A percentile compares a stretch with the other conserved stretches of the same genome.
Evolutionary conservation across 352 stramenopile species (phyloP).

Genomic region (Pythium phragmitis): DNA sequence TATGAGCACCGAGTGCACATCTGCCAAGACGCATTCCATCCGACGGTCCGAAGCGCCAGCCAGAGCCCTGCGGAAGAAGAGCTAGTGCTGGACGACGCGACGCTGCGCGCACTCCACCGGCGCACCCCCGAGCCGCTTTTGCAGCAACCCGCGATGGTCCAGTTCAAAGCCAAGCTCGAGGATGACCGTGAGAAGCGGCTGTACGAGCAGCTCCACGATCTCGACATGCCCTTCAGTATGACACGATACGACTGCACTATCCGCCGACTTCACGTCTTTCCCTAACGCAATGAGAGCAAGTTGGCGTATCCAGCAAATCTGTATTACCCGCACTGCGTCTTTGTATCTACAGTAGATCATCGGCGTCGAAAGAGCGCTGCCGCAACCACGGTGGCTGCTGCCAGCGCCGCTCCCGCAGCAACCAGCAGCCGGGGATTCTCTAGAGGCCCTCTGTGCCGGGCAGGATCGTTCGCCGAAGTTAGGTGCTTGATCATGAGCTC

Average conservation of each 20-base stretch:
- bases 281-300: slow-evolving; percentile 3
- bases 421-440: slow-evolving; percentile 11
- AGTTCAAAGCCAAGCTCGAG: slow-evolving; percentile 26
- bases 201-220: slow-evolving; percentile 21
- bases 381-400: slow-evolving; percentile 1
- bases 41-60: slow-evolving; percentile 2
- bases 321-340: not conserved
- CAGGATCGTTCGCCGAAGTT: not conserved
- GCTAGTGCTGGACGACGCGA: slow-evolving; percentile 17
- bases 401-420: slow-evolving; percentile 8
- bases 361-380: slow-evolving; percentile 20
- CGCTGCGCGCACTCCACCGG: slow-evolving; percentile 9
- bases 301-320: not conserved
- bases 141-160: slow-evolving; percentile 4
- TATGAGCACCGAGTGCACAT: slow-evolving; percentile 23
- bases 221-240: slow-evolving; percentile 18
- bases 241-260: slow-evolving; percentile 25
- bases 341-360: slow-evolving; percentile 10
- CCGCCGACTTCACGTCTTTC: slow-evolving; percentile 16
- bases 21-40: slow-evolving; percentile 18
- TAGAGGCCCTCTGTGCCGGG: not conserved
- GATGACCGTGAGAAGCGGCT: slow-evolving; percentile 21
- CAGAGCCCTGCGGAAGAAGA: not conserved
- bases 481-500: slow-evolving; percentile 89
- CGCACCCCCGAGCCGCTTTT: slow-evolving; percentile 7